Percentiles rank a stretch among this genome's conserved stretches.
These are phyloP conservation scores for Marasmius oreades DNA, from an alignment of 1,284 basidiomycete genomes.

Conservation along the genomic window DNA sequence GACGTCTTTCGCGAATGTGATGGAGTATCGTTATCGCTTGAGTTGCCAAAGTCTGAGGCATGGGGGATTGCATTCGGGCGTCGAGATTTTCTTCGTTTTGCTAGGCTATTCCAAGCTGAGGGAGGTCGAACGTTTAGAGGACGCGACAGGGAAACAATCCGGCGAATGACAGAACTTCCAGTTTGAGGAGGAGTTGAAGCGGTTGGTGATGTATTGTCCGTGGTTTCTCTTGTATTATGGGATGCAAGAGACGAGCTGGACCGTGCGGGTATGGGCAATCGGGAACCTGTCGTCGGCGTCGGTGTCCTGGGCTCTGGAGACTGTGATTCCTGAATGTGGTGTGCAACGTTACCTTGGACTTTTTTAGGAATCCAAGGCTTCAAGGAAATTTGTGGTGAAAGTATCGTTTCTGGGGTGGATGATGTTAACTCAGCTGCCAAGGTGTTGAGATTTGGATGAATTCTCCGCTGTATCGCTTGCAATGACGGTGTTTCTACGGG, in stretches of 20 bases:
- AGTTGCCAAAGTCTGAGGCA: slow-evolving; percentile 1
- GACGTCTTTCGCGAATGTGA: not conserved
- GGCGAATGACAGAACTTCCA: no score
- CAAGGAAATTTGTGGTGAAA: not conserved
- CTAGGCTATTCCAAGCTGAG: not conserved
- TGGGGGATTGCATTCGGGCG: not conserved
- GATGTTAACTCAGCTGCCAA: not conserved
- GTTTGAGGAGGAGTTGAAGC: no score
- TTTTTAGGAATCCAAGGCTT: not conserved
- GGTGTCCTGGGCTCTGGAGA: not conserved
- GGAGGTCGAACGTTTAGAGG: not conserved
- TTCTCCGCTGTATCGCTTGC: not conserved
- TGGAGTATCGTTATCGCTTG: not conserved
- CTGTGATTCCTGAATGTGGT: not conserved
- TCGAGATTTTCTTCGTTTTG: not conserved
- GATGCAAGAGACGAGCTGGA: not conserved
- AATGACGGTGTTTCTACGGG: not conserved
- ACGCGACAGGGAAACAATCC: not conserved
- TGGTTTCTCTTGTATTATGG: not conserved
- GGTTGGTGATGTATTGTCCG: no score
- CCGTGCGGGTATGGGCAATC: not conserved
- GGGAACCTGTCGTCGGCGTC: not conserved
- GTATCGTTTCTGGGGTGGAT: not conserved
- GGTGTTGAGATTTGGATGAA: slow-evolving; percentile 1
- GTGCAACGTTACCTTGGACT: not conserved